phyloP scores from a whole-genome alignment of 2,329 filamentous ascomycete species.

The Cladophialophora bantiana region DNA sequence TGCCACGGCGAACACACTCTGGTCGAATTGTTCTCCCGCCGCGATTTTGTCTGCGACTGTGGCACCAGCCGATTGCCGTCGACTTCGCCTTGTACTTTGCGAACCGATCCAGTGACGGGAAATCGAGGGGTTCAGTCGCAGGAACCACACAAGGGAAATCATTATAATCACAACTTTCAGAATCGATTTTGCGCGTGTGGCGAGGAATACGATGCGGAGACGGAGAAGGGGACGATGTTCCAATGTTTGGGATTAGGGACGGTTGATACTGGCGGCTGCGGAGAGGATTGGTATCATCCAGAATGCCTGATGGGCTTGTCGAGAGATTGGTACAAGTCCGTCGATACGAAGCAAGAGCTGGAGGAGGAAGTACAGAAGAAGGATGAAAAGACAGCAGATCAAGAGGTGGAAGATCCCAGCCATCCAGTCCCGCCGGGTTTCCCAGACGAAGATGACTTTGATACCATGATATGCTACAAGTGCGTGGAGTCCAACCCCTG shows the following conservation, averaged over 20 bases:
- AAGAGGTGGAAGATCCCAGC: conserved; percentile 42
- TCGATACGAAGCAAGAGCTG: conserved; percentile 49
- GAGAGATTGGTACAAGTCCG: conserved; percentile 70
- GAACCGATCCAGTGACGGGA: conserved; percentile 74
- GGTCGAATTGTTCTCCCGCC: conserved; percentile 94
- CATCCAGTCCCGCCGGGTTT: conserved; percentile 82
- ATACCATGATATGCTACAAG: conserved; percentile 91
- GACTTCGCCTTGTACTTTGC: conserved; percentile 76
- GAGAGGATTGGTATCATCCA: conserved; percentile 97
- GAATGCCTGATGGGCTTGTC: conserved; percentile 86
- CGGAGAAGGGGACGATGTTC: conserved; percentile 97
- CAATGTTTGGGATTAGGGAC: conserved; percentile 89
- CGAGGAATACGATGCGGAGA: conserved; percentile 84
- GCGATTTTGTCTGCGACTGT: conserved; percentile 95
- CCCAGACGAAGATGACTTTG: conserved; percentile 86
- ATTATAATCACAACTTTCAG: conserved; percentile 94
- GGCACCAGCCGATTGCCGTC: conserved; percentile 80
- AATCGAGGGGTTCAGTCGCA: conserved; percentile 82
- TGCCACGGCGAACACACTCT: conserved; percentile 95
- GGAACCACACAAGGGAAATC: conserved; percentile 73
- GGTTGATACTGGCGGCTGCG: conserved; percentile 82
- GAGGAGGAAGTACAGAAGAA: conserved; percentile 45
- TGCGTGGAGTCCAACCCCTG: conserved; percentile 87
- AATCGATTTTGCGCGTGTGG: conserved; percentile 92
- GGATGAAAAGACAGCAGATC: conserved; percentile 19